Percentiles rank a stretch among this genome's conserved stretches.
Evolutionary conservation across 306 rosid genomes (phyloP).

Genomic region (Malus domestica): ASM211411v1 NC_041805.1:4872001-4872500

Average conservation of each 20-base stretch:
- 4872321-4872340: conserved; percentile 95
- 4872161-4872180: too few relatives aligned
- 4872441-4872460: background rate
- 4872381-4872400: conserved; percentile 85
- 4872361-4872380: conserved; percentile 82
- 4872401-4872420: conserved; percentile 74
- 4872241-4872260: background rate
- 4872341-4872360: conserved; percentile 57
- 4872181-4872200: background rate
- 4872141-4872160: too few relatives aligned
- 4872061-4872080: too few relatives aligned
- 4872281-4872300: conserved; percentile 61
- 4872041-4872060: too few relatives aligned
- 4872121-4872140: too few relatives aligned
- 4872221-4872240: background rate
- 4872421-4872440: conserved; percentile 5
- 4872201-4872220: background rate
- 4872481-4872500: background rate
- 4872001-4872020: too few relatives aligned
- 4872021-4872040: too few relatives aligned
- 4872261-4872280: conserved; percentile 49
- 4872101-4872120: too few relatives aligned
- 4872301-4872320: conserved; percentile 76
- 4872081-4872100: too few relatives aligned
- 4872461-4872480: background rate